Percentiles rank a stretch among this genome's conserved stretches.
Conservation (phyloP, 108 stramenopile genomes). For the Pseudonitzschia pungens region DNA sequence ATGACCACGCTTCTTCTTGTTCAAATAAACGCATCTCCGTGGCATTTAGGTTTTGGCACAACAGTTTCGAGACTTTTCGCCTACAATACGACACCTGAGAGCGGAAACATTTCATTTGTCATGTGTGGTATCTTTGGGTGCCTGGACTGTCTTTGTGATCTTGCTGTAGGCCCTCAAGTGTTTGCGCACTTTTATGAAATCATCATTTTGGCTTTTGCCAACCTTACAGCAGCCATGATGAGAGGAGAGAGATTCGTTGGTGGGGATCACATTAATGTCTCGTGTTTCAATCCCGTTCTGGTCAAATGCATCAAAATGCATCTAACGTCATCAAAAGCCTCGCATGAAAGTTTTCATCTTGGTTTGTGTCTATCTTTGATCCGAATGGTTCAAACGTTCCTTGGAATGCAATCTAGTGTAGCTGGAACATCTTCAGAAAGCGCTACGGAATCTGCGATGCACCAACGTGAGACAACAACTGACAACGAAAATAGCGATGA, state of each 20-base stretch:
- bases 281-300: constrained; percentile 16
- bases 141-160: constrained; percentile 25
- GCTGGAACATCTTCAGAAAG: not conserved
- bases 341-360: constrained; percentile 1
- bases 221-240: constrained; percentile 4
- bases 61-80: constrained; percentile 6
- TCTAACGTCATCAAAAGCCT: not conserved
- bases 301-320: constrained; percentile 16
- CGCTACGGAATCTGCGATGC: not conserved
- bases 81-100: not conserved
- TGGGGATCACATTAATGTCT: constrained; percentile 9
- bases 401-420: not conserved
- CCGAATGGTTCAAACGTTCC: constrained; percentile 11
- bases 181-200: constrained; percentile 23
- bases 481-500: constrained; percentile 4
- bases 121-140: constrained; percentile 29
- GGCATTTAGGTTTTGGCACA: constrained; percentile 15
- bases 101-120: constrained; percentile 11
- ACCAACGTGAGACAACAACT: not conserved
- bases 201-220: constrained; percentile 21
- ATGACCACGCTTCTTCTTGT: constrained; percentile 31
- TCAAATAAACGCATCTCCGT: constrained; percentile 21
- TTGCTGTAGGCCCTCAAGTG: not conserved
- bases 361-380: constrained; percentile 14
- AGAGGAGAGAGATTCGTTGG: not conserved